Percentiles rank a stretch among this genome's conserved stretches.
Conservation (phyloP, 1,139 yeast species). For the Ogataea hybrid region DNA sequence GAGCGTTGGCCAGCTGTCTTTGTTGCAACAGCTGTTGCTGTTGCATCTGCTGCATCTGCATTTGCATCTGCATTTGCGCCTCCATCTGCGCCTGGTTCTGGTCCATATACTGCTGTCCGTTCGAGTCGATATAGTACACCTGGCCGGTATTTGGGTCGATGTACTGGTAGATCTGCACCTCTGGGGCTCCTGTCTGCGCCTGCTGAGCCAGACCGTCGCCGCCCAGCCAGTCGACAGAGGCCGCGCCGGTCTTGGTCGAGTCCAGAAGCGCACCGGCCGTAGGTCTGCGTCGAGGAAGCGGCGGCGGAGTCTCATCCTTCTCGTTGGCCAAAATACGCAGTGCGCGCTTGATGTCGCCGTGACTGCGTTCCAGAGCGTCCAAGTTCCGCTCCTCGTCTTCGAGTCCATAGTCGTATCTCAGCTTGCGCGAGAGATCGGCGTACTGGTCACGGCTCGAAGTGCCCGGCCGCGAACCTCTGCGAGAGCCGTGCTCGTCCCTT, state of each 20-base stretch:
- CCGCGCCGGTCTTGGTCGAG: constrained; percentile 29
- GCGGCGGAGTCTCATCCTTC: constrained; percentile 36
- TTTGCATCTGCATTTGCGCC: constrained; percentile 37
- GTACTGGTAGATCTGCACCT: constrained; percentile 48
- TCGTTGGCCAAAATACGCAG: constrained; percentile 42
- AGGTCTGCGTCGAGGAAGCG: constrained; percentile 47
- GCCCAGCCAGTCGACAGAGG: constrained; percentile 35
- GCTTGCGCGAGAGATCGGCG: constrained; percentile 38
- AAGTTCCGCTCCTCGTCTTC: constrained; percentile 44
- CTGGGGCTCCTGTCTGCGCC: constrained; percentile 14
- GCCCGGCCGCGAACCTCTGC: constrained; percentile 44
- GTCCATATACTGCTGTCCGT: constrained; percentile 59
- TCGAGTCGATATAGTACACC: constrained; percentile 54
- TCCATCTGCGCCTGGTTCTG: constrained; percentile 51
- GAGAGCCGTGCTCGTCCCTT: not conserved
- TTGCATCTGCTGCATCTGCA: constrained; percentile 5
- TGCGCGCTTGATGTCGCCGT: constrained; percentile 50
- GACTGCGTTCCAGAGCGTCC: constrained; percentile 48
- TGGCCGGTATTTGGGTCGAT: constrained; percentile 63
- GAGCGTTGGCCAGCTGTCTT: constrained; percentile 21
- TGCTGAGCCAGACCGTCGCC: constrained; percentile 20
- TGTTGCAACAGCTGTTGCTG: constrained; percentile 22
- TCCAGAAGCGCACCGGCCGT: constrained; percentile 29
- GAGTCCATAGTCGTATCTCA: constrained; percentile 45
- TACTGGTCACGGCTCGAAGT: constrained; percentile 44